Evolutionary conservation across 1,284 basidiomycete genomes (phyloP).

Genomic region (Moesziomyces antarcticus): DNA sequence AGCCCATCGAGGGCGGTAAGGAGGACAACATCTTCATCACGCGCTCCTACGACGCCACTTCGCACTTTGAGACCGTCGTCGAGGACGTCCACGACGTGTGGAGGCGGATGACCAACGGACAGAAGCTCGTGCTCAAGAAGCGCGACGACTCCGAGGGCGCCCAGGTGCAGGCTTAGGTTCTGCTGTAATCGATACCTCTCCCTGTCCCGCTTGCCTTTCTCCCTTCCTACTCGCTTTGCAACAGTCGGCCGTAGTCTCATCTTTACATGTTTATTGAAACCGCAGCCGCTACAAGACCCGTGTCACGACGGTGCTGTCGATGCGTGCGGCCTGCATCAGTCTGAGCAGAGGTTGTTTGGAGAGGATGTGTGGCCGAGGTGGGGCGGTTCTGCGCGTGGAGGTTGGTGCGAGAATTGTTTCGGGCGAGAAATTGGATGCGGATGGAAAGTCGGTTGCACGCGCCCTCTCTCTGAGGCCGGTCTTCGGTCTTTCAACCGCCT

Average conservation of each 20-base stretch:
- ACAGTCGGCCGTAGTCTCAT: neutral
- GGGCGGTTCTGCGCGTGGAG: neutral
- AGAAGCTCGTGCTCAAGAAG: conserved; percentile 66
- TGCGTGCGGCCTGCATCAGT: neutral
- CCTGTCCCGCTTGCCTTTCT: neutral
- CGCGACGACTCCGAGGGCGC: conserved; percentile 63
- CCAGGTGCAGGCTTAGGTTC: conserved; percentile 59
- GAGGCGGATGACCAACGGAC: conserved; percentile 61
- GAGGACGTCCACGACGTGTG: conserved; percentile 67
- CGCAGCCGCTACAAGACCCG: neutral
- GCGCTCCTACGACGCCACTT: conserved; percentile 96
- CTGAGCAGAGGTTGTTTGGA: neutral
- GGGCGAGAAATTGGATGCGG: conserved; percentile 16
- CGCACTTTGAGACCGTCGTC: conserved; percentile 91
- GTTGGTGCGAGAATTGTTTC: conserved; percentile 4
- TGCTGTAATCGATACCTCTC: conserved; percentile 13
- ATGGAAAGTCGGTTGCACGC: conserved; percentile 1
- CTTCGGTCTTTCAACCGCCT: conserved; percentile 28
- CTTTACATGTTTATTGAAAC: neutral
- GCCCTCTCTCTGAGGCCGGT: conserved; percentile 12
- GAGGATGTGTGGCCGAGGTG: too few relatives aligned
- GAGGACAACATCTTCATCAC: conserved; percentile 95
- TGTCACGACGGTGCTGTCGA: neutral
- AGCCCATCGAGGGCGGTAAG: conserved; percentile 82
- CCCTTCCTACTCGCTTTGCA: neutral